These are phyloP conservation scores for Prunus dulcis DNA, from an alignment of 306 rosid genomes.

Conservation along the genomic window DNA sequence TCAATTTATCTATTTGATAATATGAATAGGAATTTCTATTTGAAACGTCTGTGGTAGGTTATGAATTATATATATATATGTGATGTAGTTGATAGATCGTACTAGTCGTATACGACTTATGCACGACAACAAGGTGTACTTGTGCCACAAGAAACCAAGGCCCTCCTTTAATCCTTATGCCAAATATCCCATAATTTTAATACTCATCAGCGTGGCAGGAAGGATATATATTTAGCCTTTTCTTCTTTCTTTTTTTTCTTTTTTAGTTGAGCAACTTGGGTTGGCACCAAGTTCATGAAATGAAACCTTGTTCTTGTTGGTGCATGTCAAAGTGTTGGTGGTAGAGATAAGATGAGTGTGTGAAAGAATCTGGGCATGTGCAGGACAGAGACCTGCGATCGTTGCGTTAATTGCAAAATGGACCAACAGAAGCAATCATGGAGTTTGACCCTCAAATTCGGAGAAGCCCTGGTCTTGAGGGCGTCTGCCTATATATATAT, in stretches of 20 bases:
- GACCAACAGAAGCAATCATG: neutral
- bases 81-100: neutral
- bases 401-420: neutral
- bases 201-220: too few relatives aligned
- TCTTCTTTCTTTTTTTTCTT: too few relatives aligned
- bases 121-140: neutral
- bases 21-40: neutral
- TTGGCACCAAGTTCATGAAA: neutral
- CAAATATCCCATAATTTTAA: too few relatives aligned
- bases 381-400: neutral
- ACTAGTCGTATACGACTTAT: neutral
- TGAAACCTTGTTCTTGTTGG: neutral
- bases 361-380: slow-evolving; percentile 15
- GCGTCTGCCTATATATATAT: neutral
- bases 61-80: neutral
- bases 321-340: neutral
- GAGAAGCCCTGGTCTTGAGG: neutral
- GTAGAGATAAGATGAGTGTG: too few relatives aligned
- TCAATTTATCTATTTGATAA: neutral
- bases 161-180: too few relatives aligned
- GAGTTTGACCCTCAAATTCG: neutral
- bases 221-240: too few relatives aligned
- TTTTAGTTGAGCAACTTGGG: neutral
- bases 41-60: neutral
- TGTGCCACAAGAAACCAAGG: neutral